A percentile compares a stretch with the other conserved stretches of the same genome.
Conservation (phyloP, 371 early-diverging fungal genomes). For the Smittium culicis region DNA sequence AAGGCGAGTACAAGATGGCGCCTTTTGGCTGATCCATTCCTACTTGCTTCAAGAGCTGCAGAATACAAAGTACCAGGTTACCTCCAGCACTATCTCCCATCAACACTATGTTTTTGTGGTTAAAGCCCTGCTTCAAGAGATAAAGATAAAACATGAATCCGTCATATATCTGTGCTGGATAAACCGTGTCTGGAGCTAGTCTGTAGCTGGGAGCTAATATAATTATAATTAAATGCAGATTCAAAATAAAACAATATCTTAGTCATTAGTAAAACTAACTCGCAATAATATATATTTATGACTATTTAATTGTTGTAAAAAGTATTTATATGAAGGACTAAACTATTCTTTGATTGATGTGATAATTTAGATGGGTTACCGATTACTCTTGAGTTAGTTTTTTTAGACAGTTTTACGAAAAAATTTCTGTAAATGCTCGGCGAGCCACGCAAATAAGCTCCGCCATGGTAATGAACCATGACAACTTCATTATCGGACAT, state of each 20-base stretch:
- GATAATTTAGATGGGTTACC: too few species aligned
- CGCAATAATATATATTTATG: too few species aligned
- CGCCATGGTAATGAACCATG: constrained; percentile 24
- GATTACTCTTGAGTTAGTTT: constrained; percentile 6
- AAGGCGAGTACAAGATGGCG: constrained; percentile 14
- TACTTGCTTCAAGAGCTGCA: constrained; percentile 10
- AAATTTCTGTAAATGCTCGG: constrained; percentile 16
- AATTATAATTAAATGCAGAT: background rate
- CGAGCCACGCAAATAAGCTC: constrained; percentile 18
- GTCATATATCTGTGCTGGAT: constrained; percentile 71
- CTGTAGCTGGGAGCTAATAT: constrained; percentile 47
- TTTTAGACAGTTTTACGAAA: constrained; percentile 10
- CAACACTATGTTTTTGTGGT: constrained; percentile 50
- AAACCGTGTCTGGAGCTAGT: constrained; percentile 65
- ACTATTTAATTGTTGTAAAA: too few species aligned
- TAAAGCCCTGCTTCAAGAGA: constrained; percentile 38
- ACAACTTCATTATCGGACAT: constrained; percentile 13
- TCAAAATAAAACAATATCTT: too few species aligned
- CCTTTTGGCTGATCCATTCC: constrained; percentile 8
- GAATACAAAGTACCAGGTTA: constrained; percentile 23
- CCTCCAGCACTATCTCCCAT: constrained; percentile 77
- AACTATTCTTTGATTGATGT: too few species aligned
- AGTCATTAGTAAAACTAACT: too few species aligned
- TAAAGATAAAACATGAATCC: constrained; percentile 54
- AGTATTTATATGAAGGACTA: too few species aligned